Evolutionary conservation across 805 yeast genomes (phyloP), one percentile per base, ranked within the genome.

Genomic region (Zygosaccharomyces bailii): DNA sequence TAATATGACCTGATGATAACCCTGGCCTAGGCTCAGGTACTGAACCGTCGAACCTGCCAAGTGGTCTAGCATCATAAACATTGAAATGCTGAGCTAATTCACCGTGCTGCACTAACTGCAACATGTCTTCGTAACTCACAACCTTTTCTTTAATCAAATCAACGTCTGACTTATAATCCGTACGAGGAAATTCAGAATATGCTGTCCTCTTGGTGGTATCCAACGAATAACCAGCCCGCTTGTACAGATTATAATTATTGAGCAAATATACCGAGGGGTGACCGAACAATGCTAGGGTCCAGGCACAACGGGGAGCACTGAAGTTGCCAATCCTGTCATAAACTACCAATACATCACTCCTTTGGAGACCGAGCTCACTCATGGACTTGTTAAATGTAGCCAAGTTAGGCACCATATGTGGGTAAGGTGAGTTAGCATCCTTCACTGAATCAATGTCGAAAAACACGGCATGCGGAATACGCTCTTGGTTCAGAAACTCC

Each of bases 11-110:
- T 2, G 95, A 82, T 1, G 91, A 71, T 32, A 91, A 67, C 0
- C 91, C 97, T 1, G 88, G 79, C 55, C 99, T 75, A 43, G 96
- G 96, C 67, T 93, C 99, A 2, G 93, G 87, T 2, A 74, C 85
- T 17, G 69, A 71, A 9, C 97, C 98, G 0, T 84, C 72, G 66
- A 82, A 91, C 48, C 98, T 73, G 2, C 75, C 84, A 3, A 59
- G 60, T 0, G 95, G 73, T 56, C 99, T 78, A 0, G 98, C 98
- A 65, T 91, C 99, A 31, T 87, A 73, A 23, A 82, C 69, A 42
- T 78, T 68, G 56, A 74, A 81, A 9, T 75, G 66, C 14, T 60
- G 53, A 4, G 72, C 70, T 39, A 79, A 65, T 39, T 69, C 55
- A 3, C 72, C 77, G 2, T 66, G 48, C 30, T 75, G 56, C 0